Percentiles rank a stretch among this genome's conserved stretches.
Conservation (phyloP, 2,329 filamentous ascomycete genomes). For the Xylaria sp. region DNA sequence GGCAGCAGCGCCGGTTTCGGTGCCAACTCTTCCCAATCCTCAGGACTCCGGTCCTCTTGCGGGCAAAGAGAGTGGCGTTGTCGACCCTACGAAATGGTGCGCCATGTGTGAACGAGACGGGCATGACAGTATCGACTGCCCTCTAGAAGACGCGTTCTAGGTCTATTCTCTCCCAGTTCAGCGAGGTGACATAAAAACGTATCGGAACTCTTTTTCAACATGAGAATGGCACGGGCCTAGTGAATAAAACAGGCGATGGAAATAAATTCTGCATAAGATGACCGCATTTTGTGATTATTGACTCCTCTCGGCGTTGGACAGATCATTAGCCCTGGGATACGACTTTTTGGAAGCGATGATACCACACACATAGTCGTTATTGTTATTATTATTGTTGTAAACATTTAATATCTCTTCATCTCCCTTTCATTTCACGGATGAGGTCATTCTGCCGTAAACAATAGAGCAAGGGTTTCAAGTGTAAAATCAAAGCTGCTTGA, state of each 20-base stretch:
- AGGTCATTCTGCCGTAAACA: neutral
- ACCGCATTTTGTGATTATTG: slow-evolving; percentile 20
- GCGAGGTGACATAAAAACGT: no score
- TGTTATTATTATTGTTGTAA: slow-evolving; percentile 17
- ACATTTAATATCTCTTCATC: neutral
- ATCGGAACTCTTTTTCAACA: no score
- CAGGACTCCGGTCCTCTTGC: slow-evolving; percentile 73
- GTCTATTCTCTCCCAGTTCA: neutral
- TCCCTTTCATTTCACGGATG: no score
- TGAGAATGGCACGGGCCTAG: neutral
- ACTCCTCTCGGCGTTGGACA: slow-evolving; percentile 30
- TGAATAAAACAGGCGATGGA: neutral
- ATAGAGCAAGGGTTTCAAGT: neutral
- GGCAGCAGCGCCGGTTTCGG: slow-evolving; percentile 46
- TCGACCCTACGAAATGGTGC: slow-evolving; percentile 93
- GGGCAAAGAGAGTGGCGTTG: slow-evolving; percentile 76
- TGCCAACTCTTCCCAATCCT: slow-evolving; percentile 62
- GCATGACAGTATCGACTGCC: slow-evolving; percentile 94
- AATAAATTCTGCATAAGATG: slow-evolving; percentile 8
- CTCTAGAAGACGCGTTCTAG: slow-evolving; percentile 82
- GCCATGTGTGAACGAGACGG: slow-evolving; percentile 95
- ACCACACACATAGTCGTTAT: slow-evolving; percentile 32
- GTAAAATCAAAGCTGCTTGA: no score
- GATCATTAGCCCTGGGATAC: slow-evolving; percentile 32
- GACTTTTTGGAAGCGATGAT: slow-evolving; percentile 41